Percentiles rank a stretch among this genome's conserved stretches.
These are phyloP conservation scores for Pichia heedii DNA, from an alignment of 805 yeast genomes.

Conservation along the genomic window DNA sequence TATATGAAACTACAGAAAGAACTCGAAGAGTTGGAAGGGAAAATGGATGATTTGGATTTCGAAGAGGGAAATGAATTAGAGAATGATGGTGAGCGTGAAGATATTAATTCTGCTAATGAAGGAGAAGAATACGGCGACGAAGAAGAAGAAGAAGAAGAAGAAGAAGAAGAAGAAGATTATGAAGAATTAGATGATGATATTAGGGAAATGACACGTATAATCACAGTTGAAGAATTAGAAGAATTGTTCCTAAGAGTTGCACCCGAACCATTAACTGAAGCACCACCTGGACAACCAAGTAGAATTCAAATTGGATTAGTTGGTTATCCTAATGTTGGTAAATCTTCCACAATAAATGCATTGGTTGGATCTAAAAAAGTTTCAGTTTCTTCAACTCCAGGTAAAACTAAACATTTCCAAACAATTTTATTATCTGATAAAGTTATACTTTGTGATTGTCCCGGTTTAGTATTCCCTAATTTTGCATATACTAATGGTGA, in stretches of 20 bases:
- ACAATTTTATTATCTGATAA: conserved; percentile 78
- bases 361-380: conserved; percentile 93
- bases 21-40: conserved; percentile 14
- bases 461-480: conserved; percentile 97
- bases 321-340: conserved; percentile 85
- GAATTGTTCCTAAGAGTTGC: conserved; percentile 66
- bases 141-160: background rate
- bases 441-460: conserved; percentile 93
- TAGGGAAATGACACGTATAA: conserved; percentile 51
- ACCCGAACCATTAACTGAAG: conserved; percentile 51
- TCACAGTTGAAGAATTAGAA: conserved; percentile 81
- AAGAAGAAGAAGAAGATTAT: conserved; percentile 16
- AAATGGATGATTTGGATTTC: conserved; percentile 11
- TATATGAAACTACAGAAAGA: conserved; percentile 12
- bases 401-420: conserved; percentile 98
- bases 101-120: too few species aligned
- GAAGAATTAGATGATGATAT: conserved; percentile 20
- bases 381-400: conserved; percentile 98
- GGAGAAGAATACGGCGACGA: conserved; percentile 15
- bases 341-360: conserved; percentile 94
- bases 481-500: conserved; percentile 96
- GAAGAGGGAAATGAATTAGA: conserved; percentile 20
- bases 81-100: too few species aligned
- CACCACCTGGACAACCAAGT: conserved; percentile 47
- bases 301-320: conserved; percentile 87